Conservation (phyloP, 257 asterid species). For the Jasminum sambac region DNA sequence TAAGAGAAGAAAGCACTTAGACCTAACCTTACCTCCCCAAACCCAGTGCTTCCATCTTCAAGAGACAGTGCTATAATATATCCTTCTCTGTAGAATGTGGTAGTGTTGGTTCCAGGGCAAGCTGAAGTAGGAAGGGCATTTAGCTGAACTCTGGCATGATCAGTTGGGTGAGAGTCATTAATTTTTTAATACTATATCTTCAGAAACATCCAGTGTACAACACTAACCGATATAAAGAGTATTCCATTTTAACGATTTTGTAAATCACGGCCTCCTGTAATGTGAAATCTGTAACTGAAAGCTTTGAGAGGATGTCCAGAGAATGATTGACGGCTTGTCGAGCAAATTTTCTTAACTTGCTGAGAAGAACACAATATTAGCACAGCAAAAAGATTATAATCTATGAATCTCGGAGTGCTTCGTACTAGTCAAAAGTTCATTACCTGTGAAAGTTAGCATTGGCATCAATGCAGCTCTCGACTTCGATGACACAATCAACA, state of each 20-base stretch:
- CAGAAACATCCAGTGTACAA: constrained; percentile 16
- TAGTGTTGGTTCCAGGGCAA: constrained; percentile 36
- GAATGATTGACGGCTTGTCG: constrained; percentile 70
- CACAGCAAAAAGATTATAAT: constrained; percentile 17
- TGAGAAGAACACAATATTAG: constrained; percentile 40
- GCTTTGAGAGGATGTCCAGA: constrained; percentile 52
- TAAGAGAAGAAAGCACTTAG: constrained; percentile 8
- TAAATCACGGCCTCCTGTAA: constrained; percentile 30
- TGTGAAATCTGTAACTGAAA: constrained; percentile 39
- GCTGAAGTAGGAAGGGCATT: constrained; percentile 91
- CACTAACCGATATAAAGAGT: constrained; percentile 70
- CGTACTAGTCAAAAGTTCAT: constrained; percentile 9
- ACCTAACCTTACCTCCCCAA: constrained; percentile 71
- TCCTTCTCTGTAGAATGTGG: constrained; percentile 73
- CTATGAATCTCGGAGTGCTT: constrained; percentile 13
- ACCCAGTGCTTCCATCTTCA: constrained; percentile 82
- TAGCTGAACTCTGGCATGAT: constrained; percentile 64
- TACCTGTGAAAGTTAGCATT: constrained; percentile 79
- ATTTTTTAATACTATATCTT: constrained; percentile 8
- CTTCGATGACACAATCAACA: constrained; percentile 78
- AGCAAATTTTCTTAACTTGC: constrained; percentile 65
- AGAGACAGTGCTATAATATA: constrained; percentile 64
- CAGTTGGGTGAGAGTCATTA: constrained; percentile 8
- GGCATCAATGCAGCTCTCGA: constrained; percentile 80
- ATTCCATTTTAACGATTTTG: constrained; percentile 68